Conservation (phyloP, 2,329 filamentous ascomycete genomes). For the Talaromyces sp. region DNA sequence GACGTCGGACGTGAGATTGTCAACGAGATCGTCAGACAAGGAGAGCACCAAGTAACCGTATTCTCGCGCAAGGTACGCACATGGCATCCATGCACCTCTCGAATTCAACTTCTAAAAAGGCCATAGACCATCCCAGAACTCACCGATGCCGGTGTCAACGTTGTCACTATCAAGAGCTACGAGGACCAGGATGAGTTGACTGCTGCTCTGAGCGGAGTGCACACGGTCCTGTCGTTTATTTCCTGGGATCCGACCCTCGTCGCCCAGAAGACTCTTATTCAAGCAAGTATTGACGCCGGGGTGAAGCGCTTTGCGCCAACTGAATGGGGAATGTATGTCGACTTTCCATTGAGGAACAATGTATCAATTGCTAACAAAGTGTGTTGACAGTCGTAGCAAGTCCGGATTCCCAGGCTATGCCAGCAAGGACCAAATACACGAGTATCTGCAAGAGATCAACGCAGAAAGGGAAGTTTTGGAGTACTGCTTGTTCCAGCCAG, state of each 20-base stretch:
- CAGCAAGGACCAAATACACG: not conserved
- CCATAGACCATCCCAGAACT: not conserved
- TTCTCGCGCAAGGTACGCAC: not conserved
- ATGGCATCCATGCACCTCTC: not conserved
- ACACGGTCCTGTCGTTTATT: constrained; percentile 6
- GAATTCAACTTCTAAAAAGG: not conserved
- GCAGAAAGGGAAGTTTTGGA: not conserved
- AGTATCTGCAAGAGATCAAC: not conserved
- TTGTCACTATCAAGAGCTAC: constrained; percentile 1
- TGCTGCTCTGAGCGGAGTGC: not conserved
- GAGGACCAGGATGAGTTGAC: not conserved
- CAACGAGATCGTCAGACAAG: not conserved
- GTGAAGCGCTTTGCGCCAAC: constrained; percentile 8
- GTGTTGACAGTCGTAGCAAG: not conserved
- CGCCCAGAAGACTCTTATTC: constrained; percentile 6
- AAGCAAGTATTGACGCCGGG: not conserved
- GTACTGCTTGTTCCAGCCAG: constrained; percentile 7
- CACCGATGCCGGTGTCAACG: not conserved
- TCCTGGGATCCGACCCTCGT: not conserved
- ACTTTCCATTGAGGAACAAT: not conserved
- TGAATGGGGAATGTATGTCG: constrained; percentile 3
- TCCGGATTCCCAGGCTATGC: not conserved
- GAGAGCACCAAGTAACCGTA: not conserved
- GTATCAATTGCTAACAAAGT: not conserved
- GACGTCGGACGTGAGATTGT: not conserved